Evolutionary conservation across 805 yeast species (phyloP).

Genomic region (Wickerhamiella bombiphila): DNA sequence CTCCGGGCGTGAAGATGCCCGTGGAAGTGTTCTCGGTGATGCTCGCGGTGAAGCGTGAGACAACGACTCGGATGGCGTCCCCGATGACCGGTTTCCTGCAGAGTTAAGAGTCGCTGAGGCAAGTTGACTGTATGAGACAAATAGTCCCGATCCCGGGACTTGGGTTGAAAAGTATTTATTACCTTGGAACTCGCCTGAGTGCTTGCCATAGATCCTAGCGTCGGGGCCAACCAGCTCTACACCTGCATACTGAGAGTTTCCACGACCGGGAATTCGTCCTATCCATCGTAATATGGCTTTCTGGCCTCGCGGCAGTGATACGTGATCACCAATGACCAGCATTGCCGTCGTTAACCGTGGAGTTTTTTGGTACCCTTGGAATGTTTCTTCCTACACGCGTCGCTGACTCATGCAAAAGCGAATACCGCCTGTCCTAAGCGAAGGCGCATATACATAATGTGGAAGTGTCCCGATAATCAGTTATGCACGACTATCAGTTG

Average conservation of each 20-base stretch:
- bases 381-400: too few species aligned
- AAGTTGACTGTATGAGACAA: conserved; percentile 32
- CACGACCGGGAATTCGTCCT: conserved; percentile 59
- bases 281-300: conserved; percentile 52
- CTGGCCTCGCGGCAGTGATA: conserved; percentile 47
- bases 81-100: conserved; percentile 2
- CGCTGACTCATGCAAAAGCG: too few species aligned
- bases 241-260: conserved; percentile 66
- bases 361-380: too few species aligned
- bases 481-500: too few species aligned
- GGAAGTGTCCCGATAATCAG: too few species aligned
- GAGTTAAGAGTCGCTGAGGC: conserved; percentile 14
- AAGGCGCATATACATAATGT: too few species aligned
- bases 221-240: conserved; percentile 53
- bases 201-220: conserved; percentile 56
- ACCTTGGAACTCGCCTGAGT: conserved; percentile 72
- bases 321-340: conserved; percentile 23
- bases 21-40: neutral
- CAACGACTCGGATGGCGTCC: conserved; percentile 1
- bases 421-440: too few species aligned
- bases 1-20: neutral
- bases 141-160: conserved; percentile 56
- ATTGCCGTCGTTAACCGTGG: too few species aligned
- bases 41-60: conserved; percentile 1
- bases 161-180: conserved; percentile 49